A percentile compares a stretch with the other conserved stretches of the same genome.
Evolutionary conservation across 805 yeast genomes (phyloP).

Genomic region (Schwanniomyces polymorphus): DNA sequence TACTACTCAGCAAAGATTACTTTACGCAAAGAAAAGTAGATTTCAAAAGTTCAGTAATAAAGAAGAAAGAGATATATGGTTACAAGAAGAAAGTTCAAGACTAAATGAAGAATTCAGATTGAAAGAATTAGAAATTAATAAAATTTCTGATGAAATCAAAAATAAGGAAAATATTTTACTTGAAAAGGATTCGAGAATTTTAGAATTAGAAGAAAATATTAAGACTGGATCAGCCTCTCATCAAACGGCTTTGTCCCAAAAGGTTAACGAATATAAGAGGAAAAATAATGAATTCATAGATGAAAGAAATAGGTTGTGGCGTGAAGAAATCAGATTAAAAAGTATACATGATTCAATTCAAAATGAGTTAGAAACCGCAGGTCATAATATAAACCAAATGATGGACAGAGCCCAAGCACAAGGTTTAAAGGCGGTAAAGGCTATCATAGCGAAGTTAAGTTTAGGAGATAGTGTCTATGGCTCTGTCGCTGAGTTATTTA

Average conservation of each 20-base stretch:
- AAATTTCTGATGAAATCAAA: constrained; percentile 18
- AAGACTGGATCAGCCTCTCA: constrained; percentile 7
- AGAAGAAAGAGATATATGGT: constrained; percentile 68
- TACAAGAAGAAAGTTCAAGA: constrained; percentile 48
- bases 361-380: constrained; percentile 57
- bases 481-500: constrained; percentile 79
- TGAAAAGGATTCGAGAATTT: constrained; percentile 12
- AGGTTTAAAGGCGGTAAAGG: constrained; percentile 69
- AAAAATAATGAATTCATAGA: constrained; percentile 53
- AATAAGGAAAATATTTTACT: constrained; percentile 23
- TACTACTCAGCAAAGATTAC: constrained; percentile 52
- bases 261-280: constrained; percentile 41
- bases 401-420: constrained; percentile 70
- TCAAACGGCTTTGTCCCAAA: constrained; percentile 21
- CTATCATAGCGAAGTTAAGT: constrained; percentile 60
- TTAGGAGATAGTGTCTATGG: constrained; percentile 70
- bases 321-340: constrained; percentile 68
- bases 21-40: constrained; percentile 73
- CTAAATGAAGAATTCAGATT: constrained; percentile 27
- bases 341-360: constrained; percentile 55
- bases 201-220: constrained; percentile 11
- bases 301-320: constrained; percentile 71
- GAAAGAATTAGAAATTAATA: constrained; percentile 21
- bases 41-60: constrained; percentile 55
- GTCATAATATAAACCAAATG: constrained; percentile 63